Base-by-base conservation (phyloP, 2,329 filamentous ascomycete species). In the Pseudogymnoascus sp. region DNA sequence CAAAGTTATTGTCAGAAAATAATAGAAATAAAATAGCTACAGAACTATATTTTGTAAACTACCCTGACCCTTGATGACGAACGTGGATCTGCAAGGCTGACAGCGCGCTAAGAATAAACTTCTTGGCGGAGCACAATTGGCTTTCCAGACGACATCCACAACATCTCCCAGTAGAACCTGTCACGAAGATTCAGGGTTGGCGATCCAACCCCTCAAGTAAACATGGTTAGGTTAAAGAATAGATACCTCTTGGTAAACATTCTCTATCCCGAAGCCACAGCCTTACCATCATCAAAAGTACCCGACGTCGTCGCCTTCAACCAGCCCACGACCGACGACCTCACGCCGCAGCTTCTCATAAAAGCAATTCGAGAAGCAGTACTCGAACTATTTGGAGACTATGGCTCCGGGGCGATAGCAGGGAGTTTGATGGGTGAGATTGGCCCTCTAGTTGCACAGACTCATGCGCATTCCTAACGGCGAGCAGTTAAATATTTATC, bases 171-270 rank as follows among this genome's bases (percentile, higher is more conserved):
- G 28, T 14, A 56, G 28, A 34, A 56, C n/a, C 50, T 21, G 16
- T 14, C 50, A 56, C 50, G 50, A 56, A 56, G n/a, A 34, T 14
- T 18, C 12, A 14, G 11, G 28, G 5, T 56, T 56, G 50, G 28
- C 28, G 50, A 56, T 34, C 50, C 28, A 34, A 34, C 50, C 28
- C 34, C 34, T 14, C 28, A 21, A 56, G 28, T 36, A 60, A 77
- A 46, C 59, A 97, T 99, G 95, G 95, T 99, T 65, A 91, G 95
- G 73, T 85, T 97, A 69, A 99, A 99, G 77, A 89, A 96, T 76
- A 88, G 95, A 71, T 99, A 99, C 75, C 84, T 99, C 16, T 86
- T 97, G n/a, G 85, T 97, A 66, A 91, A 96, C 73, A 92, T 97
- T 68, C 82, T 97, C 56, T 97, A 97, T 71, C 91, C 93, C 0